Conservation (phyloP, 176 grass and related monocot genomes). For the Bromus sterilis region DNA sequence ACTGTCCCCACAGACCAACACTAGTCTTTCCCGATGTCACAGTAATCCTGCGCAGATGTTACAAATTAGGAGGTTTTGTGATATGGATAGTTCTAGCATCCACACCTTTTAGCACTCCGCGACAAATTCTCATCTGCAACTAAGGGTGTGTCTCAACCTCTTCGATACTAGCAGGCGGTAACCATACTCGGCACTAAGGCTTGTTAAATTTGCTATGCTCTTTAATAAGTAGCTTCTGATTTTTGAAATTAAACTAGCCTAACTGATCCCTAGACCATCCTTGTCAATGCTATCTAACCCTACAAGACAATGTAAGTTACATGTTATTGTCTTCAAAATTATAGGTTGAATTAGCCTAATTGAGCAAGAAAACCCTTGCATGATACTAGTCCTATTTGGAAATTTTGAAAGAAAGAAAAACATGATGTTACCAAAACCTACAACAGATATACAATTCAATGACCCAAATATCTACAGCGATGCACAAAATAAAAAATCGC, state of each 20-base stretch:
- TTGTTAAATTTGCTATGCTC: neutral
- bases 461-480: neutral
- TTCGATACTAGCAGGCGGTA: neutral
- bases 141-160: neutral
- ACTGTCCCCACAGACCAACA: no score
- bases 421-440: neutral
- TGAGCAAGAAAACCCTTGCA: neutral
- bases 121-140: neutral
- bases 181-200: neutral
- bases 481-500: neutral
- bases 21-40: no score
- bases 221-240: neutral
- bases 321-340: neutral
- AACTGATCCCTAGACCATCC: neutral
- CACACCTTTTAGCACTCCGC: neutral
- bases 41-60: neutral
- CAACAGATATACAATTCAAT: neutral
- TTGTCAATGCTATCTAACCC: neutral
- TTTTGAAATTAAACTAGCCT: neutral
- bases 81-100: neutral
- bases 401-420: neutral
- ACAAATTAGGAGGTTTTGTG: constrained; percentile 8
- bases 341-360: neutral
- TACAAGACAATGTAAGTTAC: constrained; percentile 2
- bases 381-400: neutral